Evolutionary conservation across 495 filamentous ascomycete species (phyloP), one percentile per base, ranked within the genome.

Genomic region (Penicillium paxilli): DNA sequence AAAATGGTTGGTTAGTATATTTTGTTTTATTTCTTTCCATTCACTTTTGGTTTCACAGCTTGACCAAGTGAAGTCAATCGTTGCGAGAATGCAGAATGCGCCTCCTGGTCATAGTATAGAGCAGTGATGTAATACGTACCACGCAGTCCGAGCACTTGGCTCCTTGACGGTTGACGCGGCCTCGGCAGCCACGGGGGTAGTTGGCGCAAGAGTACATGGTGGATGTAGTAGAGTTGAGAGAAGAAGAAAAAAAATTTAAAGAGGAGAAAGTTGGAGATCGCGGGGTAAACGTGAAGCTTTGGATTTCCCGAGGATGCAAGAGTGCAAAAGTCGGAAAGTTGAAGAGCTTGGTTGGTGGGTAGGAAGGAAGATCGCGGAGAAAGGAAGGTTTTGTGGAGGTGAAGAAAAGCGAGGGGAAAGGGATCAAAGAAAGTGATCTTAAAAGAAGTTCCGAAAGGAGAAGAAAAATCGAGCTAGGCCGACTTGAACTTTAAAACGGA

Each of bases 161-260:
- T 30, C 75, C 75, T 47, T 66, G 49, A 35, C 64, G 63, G 58
- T 77, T 78, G 54, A 67, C 72, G 37, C 76, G 76, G 53, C 76
- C 76, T 55, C 76, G 76, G 62, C 76, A 79, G 20, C 76, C 76
- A 30, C 76, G 76, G 48, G 75, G 75, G 48, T 79, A 77, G 57
- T 79, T 79, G 48, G 73, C 70, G 68, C 76, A 79, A 11, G 76
- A 79, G 65, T 70, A 79, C 76, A 79, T 78, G 60, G 23, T 50
- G 37, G 20, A 49, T 32, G 47, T 32, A 12, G 30, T 32, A 32
- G 30, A 8, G 10, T 7, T 32, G 19, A 22, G 24, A 28, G 14
- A 40, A 14, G 33, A 37, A 7, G 14, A 14, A 37, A 5, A 11
- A 37, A n/a, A n/a, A n/a, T n/a, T 5, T 41, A 25, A 23, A 14